Evolutionary conservation across 768 basidiomycete genomes (phyloP), one percentile per base, ranked within the genome.

Genomic region (Mycena capillaripes): DNA sequence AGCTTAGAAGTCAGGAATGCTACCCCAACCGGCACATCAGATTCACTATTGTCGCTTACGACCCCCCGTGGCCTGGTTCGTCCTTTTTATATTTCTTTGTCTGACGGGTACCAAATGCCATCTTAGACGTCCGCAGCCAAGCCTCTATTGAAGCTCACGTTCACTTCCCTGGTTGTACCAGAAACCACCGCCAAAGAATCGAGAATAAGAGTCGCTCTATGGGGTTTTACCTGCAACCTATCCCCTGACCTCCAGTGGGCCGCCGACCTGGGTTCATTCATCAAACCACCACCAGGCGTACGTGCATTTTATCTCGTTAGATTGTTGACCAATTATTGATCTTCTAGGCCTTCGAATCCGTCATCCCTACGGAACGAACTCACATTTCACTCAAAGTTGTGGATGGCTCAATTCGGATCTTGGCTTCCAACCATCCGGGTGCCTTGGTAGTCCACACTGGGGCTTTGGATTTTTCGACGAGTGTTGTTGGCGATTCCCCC

Each of bases 341-440:
- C 57, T 59, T 34, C 23, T 58, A 86, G 96, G 93, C 94, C 0
- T 99, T 99, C 78, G 97, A 97, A 80, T 89, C 95, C 27, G 96
- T 98, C 16, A 90, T 96, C 19, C 98, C 98, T 1, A 96, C 88
- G 66, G 98, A 99, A 79, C 83, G 93, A 50, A 98, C 96, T 8
- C 84, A 86, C 14, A 81, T 98, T 29, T 84, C 86, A n/a, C 70
- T 97, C 38, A 89, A 87, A 72, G 76, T 96, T 25, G 69, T 83
- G 21, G 93, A 97, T 76, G 88, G 91, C 12, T 93, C 95, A 0
- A 76, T 95, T 14, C 90, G 91, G 59, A 70, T 89, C 1, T 83
- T 89, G 25, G 88, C 92, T 1, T 88, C 89, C 1, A 87, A 79
- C 0, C 83, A 92, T 75, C 84, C 87, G 2, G 95, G 96, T 21